These are phyloP conservation scores for Chaetomium sp. DNA, from an alignment of 2,329 filamentous ascomycete genomes.

Conservation along the genomic window DNA sequence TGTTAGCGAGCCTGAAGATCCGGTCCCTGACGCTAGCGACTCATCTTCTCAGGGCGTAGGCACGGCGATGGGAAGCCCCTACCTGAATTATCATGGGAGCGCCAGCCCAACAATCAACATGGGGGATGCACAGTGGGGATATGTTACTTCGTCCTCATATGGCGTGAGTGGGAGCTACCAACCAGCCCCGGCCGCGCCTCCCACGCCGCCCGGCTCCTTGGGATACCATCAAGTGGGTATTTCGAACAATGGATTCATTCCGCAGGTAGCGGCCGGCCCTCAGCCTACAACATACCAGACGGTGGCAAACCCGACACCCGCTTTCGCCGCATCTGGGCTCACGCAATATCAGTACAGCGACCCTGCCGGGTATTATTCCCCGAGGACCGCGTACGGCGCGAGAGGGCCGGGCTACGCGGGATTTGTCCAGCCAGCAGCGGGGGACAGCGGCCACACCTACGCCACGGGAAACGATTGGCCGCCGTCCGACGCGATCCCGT, in stretches of 20 bases:
- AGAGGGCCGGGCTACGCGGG: slow-evolving; percentile 1
- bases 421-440: background rate
- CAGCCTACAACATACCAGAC: slow-evolving; percentile 8
- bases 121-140: slow-evolving; percentile 10
- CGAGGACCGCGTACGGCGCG: background rate
- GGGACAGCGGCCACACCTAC: background rate
- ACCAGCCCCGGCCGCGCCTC: background rate
- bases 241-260: background rate
- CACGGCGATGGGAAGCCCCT: background rate
- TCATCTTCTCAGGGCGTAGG: background rate
- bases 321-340: background rate
- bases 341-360: slow-evolving; percentile 11
- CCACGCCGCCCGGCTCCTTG: background rate
- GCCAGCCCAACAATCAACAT: slow-evolving; percentile 7
- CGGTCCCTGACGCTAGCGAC: background rate
- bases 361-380: slow-evolving; percentile 8
- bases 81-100: slow-evolving; percentile 9
- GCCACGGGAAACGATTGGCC: slow-evolving; percentile 4
- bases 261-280: background rate
- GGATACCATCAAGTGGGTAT: slow-evolving; percentile 4
- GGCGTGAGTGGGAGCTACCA: slow-evolving; percentile 3
- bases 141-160: slow-evolving; percentile 2
- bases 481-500: background rate
- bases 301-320: background rate
- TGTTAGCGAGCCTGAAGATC: background rate